Percentiles rank a stretch among this genome's conserved stretches.
Evolutionary conservation across 2,329 filamentous ascomycete species (phyloP).

Genomic region (Lojkania enalia): DNA sequence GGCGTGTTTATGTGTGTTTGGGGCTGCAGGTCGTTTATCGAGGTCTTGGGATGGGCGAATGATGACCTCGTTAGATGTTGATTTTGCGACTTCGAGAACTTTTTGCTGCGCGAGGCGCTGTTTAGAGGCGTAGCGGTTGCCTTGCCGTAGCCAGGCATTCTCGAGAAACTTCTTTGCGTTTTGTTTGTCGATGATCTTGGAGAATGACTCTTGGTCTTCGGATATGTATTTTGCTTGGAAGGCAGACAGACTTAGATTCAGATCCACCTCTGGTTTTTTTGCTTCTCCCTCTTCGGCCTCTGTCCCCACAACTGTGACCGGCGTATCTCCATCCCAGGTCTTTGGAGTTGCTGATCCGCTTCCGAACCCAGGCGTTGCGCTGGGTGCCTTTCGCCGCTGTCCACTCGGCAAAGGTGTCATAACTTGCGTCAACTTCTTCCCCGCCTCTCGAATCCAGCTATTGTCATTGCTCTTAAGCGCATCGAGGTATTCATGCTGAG

Average conservation of each 20-base stretch:
- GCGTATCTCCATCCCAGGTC: conserved; percentile 71
- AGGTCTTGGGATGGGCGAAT: conserved; percentile 62
- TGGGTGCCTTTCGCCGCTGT: conserved; percentile 27
- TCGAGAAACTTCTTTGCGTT: conserved; percentile 83
- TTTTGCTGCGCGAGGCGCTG: conserved; percentile 69
- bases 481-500: conserved; percentile 89
- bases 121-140: conserved; percentile 76
- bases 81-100: conserved; percentile 67
- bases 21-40: conserved; percentile 75
- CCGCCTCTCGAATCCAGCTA: conserved; percentile 83
- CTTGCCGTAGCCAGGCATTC: conserved; percentile 85
- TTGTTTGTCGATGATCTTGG: conserved; percentile 85
- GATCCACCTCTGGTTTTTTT: conserved; percentile 60
- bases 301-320: conserved; percentile 59
- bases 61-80: conserved; percentile 48
- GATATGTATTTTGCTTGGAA: conserved; percentile 96
- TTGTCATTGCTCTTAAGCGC: conserved; percentile 84
- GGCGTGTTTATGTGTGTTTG: conserved; percentile 69
- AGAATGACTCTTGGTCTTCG: conserved; percentile 97
- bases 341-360: conserved; percentile 61
- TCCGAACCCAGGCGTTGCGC: conserved; percentile 32
- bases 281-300: conserved; percentile 26
- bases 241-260: conserved; percentile 76
- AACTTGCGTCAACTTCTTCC: conserved; percentile 64
- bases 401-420: conserved; percentile 75